Evolutionary conservation across 768 basidiomycete genomes (phyloP), one percentile per base, ranked within the genome.

Genomic region (Fomitopsis pulvina): DNA sequence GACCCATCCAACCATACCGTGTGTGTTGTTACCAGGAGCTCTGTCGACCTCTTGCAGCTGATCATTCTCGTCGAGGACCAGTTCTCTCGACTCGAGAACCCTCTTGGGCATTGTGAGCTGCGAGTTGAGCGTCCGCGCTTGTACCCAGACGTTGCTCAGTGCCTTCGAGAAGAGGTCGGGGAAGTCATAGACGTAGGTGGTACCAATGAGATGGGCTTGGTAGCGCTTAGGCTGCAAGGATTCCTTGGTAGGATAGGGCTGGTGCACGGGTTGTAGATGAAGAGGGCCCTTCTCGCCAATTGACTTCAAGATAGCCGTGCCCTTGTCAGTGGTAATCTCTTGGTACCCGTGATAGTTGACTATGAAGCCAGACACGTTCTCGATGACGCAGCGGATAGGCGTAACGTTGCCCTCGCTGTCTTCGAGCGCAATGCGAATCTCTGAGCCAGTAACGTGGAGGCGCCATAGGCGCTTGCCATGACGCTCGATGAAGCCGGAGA

Each of bases 111-210:
- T 60, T 29, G 77, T 75, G 45, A 93, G 69, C 16, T 81, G 78
- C 11, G 90, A 71, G 61, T 89, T 79, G 24, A 67, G 69, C 34
- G 71, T 67, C 34, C 85, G 80, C 39, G 81, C 81, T 59, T 84
- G 82, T 55, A 78, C 71, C 96, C 96, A 99, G 54, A 92, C 77
- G 60, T 93, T 92, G 62, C 92, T 88, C 52, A 98, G 73, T 6
- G 95, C 93, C 72, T 98, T 98, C 32, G 93, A 86, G 77, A 98
- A 99, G 55, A 99, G 81, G 61, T 96, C 96, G 37, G 96, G 96
- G 85, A 98, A 99, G 70, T 98, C 96, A 69, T 98, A 98, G 27
- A 89, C 94, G 66, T 98, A 99, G 45, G 96, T 99, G 26, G 96
- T 99, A 47, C 96, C 96, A 58, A 96, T 85, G 52, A 97, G 80